These are phyloP conservation scores for Triadica sebifera DNA, from an alignment of 345 rosid genomes.

Conservation along the genomic window DNA sequence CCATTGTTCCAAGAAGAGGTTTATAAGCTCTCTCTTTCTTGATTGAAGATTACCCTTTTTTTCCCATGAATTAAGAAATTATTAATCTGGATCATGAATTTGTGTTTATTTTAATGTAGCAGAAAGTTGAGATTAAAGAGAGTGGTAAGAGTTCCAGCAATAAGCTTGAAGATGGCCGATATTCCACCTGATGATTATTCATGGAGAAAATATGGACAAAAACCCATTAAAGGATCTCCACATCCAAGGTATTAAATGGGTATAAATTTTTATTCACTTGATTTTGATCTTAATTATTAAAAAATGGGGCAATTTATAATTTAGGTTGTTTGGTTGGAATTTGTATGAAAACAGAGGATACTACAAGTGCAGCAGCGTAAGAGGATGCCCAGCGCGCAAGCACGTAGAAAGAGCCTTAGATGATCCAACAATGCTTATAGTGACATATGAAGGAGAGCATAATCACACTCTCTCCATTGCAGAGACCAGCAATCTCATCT, in stretches of 20 bases:
- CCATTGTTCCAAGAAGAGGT: constrained; percentile 93
- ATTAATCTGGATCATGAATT: neutral
- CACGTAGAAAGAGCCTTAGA: too few species aligned
- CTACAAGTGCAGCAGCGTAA: too few species aligned
- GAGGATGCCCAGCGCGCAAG: too few species aligned
- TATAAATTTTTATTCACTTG: too few species aligned
- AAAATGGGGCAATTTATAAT: too few species aligned
- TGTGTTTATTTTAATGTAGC: constrained; percentile 1
- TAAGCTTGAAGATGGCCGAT: constrained; percentile 34
- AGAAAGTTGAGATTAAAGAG: constrained; percentile 27
- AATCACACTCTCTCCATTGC: constrained; percentile 47
- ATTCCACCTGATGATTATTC: constrained; percentile 35
- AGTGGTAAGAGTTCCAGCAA: constrained; percentile 29
- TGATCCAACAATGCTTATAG: constrained; percentile 26
- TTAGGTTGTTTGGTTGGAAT: too few species aligned
- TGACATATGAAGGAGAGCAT: constrained; percentile 30
- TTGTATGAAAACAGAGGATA: too few species aligned
- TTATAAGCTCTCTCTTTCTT: too few species aligned
- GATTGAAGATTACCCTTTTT: too few species aligned
- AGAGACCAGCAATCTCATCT: constrained; percentile 62
- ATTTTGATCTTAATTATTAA: too few species aligned
- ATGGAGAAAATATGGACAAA: constrained; percentile 34
- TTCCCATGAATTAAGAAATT: neutral
- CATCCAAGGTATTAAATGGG: constrained; percentile 39
- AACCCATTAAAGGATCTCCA: constrained; percentile 33